Evolutionary conservation across 2,329 filamentous ascomycete species (phyloP), one percentile per base, ranked within the genome.

Genomic region (Paraphoma chrysanthemicola): DNA sequence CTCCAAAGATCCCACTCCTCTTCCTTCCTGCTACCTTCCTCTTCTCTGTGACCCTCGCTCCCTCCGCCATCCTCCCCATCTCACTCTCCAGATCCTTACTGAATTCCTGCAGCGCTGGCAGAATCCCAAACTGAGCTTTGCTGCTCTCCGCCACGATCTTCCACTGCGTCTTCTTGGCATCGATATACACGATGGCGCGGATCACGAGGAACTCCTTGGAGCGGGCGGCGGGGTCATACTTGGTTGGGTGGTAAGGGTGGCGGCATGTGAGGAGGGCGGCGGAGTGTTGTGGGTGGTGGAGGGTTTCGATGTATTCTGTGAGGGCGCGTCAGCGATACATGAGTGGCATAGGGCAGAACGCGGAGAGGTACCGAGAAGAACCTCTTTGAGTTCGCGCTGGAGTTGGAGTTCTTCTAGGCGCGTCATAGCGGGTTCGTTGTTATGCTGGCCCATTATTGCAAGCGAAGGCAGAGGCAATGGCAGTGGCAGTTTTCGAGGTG

Each of bases 61-160:
- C 23, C 23, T 38, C 33, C 2, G 10, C 39, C 42, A 46, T 38
- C 0, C 44, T 39, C 6, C 31, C 47, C 55, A 54, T 57, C 47
- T 54, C 9, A 0, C 51, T 36, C 47, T 54, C 51, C 51, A 54
- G 23, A 10, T 54, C 51, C 30, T 54, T 57, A 3, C 41, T 16
- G 3, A 57, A 54, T 14, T 51, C 51, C 30, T 57, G 47, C 42
- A 54, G 38, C 36, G 48, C 51, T 16, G 44, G 30, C 6, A 36
- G 14, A 18, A 57, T 48, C 14, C 41, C 36, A n/a, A 29, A 51
- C 14, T 18, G 31, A 11, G 28, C 16, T 17, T 7, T 43, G 16
- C 42, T 47, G 17, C 33, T 49, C 47, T 54, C 46, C 6, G 48
- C 44, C 11, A 54, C 17, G 4, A 57, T 10, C 41, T 44, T 54